phyloP scores from a whole-genome alignment of 2,329 filamentous ascomycete species.

The Aureobasidium subglaciale region DNA sequence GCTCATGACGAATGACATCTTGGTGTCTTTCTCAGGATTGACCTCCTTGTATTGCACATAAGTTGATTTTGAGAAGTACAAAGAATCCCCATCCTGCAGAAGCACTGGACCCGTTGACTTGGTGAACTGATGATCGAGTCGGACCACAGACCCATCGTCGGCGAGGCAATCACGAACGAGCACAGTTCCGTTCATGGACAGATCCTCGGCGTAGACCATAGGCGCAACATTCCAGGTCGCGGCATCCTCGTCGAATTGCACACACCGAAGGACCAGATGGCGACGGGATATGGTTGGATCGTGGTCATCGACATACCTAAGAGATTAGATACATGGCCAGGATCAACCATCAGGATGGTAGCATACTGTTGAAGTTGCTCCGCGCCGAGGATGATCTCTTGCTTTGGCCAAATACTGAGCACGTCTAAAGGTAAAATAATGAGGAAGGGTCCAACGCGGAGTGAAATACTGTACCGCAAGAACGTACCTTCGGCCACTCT shows the following conservation, averaged over 20 bases:
- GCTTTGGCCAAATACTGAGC: slow-evolving; percentile 10
- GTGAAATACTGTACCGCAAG: neutral
- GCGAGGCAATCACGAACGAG: slow-evolving; percentile 27
- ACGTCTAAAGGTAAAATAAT: neutral
- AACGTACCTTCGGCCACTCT: neutral
- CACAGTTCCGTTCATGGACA: slow-evolving; percentile 39
- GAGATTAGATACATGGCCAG: neutral
- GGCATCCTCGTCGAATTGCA: slow-evolving; percentile 37
- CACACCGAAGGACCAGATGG: slow-evolving; percentile 41
- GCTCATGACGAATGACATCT: slow-evolving; percentile 1
- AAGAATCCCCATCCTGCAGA: slow-evolving; percentile 37
- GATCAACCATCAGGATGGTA: neutral
- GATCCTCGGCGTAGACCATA: slow-evolving; percentile 41
- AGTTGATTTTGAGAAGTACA: slow-evolving; percentile 28
- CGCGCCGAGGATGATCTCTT: slow-evolving; percentile 24
- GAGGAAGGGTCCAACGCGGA: neutral
- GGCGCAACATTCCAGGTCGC: slow-evolving; percentile 31
- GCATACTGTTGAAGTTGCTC: slow-evolving; percentile 19
- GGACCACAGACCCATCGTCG: neutral
- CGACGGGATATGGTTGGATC: slow-evolving; percentile 37
- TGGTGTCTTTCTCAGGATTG: neutral
- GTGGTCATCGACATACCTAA: slow-evolving; percentile 20
- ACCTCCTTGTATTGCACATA: neutral
- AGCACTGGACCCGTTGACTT: slow-evolving; percentile 32
- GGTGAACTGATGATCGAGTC: slow-evolving; percentile 18